A percentile compares a stretch with the other conserved stretches of the same genome.
phyloP scores from a whole-genome alignment of 2,329 filamentous ascomycete species.

The Fusarium nisikadoi region DNA sequence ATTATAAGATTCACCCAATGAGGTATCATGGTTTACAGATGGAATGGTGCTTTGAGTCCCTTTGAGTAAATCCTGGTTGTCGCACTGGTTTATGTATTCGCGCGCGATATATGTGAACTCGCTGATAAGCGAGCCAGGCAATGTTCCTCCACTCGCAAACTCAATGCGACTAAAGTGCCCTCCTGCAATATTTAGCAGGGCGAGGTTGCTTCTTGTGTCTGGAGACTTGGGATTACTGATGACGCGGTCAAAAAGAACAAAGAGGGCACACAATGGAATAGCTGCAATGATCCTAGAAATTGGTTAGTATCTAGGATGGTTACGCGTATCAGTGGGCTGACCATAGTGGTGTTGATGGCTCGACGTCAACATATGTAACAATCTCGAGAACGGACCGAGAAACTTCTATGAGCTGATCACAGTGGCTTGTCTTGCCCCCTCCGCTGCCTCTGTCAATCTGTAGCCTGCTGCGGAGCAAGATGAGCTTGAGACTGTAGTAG shows the following conservation, averaged over 20 bases:
- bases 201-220: conserved; percentile 29
- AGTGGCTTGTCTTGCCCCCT: neutral
- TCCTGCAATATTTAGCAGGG: conserved; percentile 35
- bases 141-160: conserved; percentile 26
- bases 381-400: conserved; percentile 35
- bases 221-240: conserved; percentile 29
- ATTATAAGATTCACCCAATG: neutral
- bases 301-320: accelerated
- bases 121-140: conserved; percentile 30
- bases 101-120: conserved; percentile 38
- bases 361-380: conserved; percentile 34
- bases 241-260: conserved; percentile 38
- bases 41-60: neutral
- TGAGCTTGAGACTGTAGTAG: conserved; percentile 33
- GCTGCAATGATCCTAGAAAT: conserved; percentile 31
- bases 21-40: accelerated
- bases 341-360: conserved; percentile 38
- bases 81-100: conserved; percentile 34
- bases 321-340: neutral
- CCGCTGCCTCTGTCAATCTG: neutral
- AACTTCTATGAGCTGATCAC: conserved; percentile 13
- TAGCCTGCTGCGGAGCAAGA: conserved; percentile 23
- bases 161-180: conserved; percentile 38
- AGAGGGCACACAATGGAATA: conserved; percentile 34
- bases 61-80: neutral